Evolutionary conservation across 257 asterid species (phyloP).

Genomic region (Nicotiana undulata): DNA sequence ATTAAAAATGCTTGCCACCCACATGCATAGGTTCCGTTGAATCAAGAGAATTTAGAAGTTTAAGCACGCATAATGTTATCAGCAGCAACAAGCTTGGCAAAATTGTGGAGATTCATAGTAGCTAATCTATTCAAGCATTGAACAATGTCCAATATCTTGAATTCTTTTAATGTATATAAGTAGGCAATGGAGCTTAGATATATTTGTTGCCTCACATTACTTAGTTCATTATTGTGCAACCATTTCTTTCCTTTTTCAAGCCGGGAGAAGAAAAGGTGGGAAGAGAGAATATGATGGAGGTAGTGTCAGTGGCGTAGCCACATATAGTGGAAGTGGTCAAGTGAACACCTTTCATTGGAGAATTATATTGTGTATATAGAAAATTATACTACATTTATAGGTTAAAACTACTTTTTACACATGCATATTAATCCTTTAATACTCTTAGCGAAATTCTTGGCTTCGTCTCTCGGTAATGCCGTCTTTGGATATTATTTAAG

Average conservation of each 20-base stretch:
- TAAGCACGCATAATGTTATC: not conserved
- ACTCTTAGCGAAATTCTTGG: too few relatives aligned
- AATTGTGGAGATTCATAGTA: not conserved
- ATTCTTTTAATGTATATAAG: not conserved
- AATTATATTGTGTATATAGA: too few relatives aligned
- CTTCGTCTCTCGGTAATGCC: too few relatives aligned
- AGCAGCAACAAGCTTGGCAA: not conserved
- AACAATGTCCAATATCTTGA: not conserved
- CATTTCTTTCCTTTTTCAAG: constrained; percentile 1
- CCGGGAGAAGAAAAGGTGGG: not conserved
- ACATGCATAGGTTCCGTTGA: not conserved
- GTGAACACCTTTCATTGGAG: too few relatives aligned
- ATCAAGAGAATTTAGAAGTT: not conserved
- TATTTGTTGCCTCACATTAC: not conserved
- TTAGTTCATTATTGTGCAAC: not conserved
- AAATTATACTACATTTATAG: too few relatives aligned
- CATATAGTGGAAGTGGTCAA: too few relatives aligned
- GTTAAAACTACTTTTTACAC: too few relatives aligned
- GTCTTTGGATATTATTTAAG: too few relatives aligned
- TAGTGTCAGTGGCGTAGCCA: not conserved
- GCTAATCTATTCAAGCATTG: not conserved
- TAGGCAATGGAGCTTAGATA: not conserved
- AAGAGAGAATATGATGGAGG: not conserved
- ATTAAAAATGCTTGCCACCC: not conserved
- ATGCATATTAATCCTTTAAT: too few relatives aligned